Conservation (phyloP, 2,329 filamentous ascomycete genomes). For the Dryadomyces sulphureus region DNA sequence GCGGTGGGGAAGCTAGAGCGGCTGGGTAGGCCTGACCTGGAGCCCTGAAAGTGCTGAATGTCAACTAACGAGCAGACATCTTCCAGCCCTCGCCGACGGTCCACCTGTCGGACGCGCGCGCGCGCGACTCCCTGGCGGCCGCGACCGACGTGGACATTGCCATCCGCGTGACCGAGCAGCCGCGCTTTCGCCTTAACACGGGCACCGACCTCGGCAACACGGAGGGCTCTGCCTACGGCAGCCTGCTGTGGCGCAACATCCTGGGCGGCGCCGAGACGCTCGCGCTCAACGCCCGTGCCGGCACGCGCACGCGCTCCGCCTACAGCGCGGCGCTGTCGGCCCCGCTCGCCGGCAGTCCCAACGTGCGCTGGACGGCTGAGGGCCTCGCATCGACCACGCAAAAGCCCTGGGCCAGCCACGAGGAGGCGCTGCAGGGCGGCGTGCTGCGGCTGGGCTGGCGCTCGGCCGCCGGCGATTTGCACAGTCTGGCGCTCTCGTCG, state of each 20-base stretch:
- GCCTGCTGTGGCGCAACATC: constrained; percentile 76
- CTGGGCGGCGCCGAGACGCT: constrained; percentile 88
- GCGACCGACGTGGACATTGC: constrained; percentile 71
- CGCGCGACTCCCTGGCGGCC: constrained; percentile 51
- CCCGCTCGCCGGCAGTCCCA: constrained; percentile 71
- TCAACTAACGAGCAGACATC: constrained; percentile 45
- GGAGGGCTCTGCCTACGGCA: constrained; percentile 86
- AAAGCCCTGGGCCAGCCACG: constrained; percentile 88
- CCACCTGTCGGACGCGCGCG: constrained; percentile 63
- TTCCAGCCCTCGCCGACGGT: constrained; percentile 73
- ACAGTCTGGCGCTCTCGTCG: constrained; percentile 67
- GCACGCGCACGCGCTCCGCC: constrained; percentile 79
- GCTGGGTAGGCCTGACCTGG: constrained; percentile 48
- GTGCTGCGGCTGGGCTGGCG: constrained; percentile 65
- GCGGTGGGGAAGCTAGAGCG: constrained; percentile 61
- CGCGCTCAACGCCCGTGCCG: constrained; percentile 72
- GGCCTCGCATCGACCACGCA: constrained; percentile 70
- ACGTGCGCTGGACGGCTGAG: constrained; percentile 65
- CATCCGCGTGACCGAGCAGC: constrained; percentile 63
- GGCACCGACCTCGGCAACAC: constrained; percentile 89
- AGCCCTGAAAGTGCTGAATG: too few species aligned
- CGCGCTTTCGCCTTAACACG: constrained; percentile 76
- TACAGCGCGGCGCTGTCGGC: constrained; percentile 79
- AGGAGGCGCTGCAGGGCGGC: constrained; percentile 71
- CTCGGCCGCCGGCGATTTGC: constrained; percentile 46